A percentile compares a stretch with the other conserved stretches of the same genome.
phyloP scores from a whole-genome alignment of 2,329 filamentous ascomycete genomes.

The Colletotrichum sp. region DNA sequence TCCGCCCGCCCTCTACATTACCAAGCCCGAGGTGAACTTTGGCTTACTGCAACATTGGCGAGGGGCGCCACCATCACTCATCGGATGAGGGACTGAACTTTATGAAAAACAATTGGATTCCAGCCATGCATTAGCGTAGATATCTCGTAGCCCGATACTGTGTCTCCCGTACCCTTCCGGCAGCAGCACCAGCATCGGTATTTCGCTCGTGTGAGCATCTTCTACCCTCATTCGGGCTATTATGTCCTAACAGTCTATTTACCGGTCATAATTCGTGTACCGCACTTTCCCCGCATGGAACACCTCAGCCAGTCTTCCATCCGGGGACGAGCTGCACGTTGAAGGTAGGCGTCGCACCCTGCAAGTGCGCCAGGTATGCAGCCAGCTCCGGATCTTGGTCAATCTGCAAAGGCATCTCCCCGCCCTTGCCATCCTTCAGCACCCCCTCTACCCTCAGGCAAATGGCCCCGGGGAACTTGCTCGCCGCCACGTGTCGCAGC shows the following conservation, averaged over 20 bases:
- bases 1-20: not conserved
- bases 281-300: not conserved
- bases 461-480: constrained; percentile 64
- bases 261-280: not conserved
- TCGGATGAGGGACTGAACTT: not conserved
- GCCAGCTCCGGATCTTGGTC: constrained; percentile 74
- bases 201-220: not conserved
- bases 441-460: constrained; percentile 70
- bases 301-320: constrained; percentile 12
- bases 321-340: constrained; percentile 40
- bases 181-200: not conserved
- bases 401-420: constrained; percentile 68
- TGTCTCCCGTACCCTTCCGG: not conserved
- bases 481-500: constrained; percentile 64
- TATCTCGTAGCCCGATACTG: not conserved
- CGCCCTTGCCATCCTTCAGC: constrained; percentile 62
- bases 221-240: not conserved
- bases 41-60: not conserved
- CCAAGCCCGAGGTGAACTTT: not conserved
- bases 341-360: constrained; percentile 49
- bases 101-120: not conserved
- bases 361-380: constrained; percentile 72
- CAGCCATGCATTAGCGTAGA: not conserved
- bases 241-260: not conserved
- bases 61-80: not conserved